A percentile compares a stretch with the other conserved stretches of the same genome.
phyloP scores from a whole-genome alignment of 2,329 filamentous ascomycete species.

The Capronia coronata region DNA sequence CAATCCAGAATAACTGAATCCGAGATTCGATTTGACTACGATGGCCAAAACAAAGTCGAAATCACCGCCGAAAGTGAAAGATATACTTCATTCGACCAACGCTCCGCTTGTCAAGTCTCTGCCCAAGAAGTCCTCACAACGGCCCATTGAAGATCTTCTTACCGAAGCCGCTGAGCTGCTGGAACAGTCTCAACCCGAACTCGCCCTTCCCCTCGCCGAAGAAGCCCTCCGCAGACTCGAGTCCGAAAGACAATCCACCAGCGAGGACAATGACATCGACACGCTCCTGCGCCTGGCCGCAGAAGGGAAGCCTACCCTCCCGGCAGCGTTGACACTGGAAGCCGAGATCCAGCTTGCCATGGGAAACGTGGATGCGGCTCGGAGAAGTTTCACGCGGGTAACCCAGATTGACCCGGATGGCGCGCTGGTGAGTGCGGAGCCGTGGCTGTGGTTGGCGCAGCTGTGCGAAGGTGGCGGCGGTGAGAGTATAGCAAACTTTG shows the following conservation, averaged over 20 bases:
- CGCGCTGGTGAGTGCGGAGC: conserved; percentile 58
- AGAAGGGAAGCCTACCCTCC: conserved; percentile 26
- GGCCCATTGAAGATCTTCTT: conserved; percentile 51
- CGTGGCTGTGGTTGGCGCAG: conserved; percentile 61
- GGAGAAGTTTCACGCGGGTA: conserved; percentile 64
- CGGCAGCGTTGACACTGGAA: conserved; percentile 62
- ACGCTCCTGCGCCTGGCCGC: conserved; percentile 25
- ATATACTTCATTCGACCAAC: conserved; percentile 20
- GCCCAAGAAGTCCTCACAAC: conserved; percentile 38
- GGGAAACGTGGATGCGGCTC: conserved; percentile 71
- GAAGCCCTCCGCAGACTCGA: conserved; percentile 41
- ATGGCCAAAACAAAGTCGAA: conserved; percentile 24
- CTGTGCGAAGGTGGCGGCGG: conserved; percentile 61
- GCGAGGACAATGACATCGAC: conserved; percentile 7
- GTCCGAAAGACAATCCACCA: conserved; percentile 25
- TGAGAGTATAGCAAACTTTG: conserved; percentile 57
- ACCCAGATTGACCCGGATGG: conserved; percentile 73
- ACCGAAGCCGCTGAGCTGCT: conserved; percentile 51
- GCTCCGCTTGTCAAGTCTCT: conserved; percentile 37
- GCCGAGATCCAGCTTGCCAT: conserved; percentile 77
- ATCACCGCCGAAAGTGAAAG: conserved; percentile 12
- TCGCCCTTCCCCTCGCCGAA: conserved; percentile 50
- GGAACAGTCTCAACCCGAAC: conserved; percentile 53
- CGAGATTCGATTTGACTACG: no score
- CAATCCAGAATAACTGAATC: no score